These are phyloP conservation scores for Penicillium angulare DNA, from an alignment of 495 filamentous ascomycete species.

Conservation along the genomic window DNA sequence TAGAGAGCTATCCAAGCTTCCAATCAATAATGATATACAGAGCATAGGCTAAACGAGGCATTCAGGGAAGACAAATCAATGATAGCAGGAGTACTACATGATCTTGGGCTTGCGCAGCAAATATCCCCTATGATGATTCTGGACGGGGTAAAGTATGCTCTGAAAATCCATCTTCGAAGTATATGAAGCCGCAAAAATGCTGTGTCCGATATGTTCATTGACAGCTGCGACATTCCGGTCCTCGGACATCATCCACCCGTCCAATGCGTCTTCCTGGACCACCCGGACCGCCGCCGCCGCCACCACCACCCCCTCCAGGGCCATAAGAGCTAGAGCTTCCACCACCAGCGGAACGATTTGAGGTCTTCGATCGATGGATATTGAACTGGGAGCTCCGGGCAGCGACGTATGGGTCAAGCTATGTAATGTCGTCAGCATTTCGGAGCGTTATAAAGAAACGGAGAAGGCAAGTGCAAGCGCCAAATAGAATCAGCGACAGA, in stretches of 20 bases:
- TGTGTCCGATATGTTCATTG: slow-evolving; percentile 1
- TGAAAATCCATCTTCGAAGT: no score
- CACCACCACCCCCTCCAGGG: slow-evolving; percentile 30
- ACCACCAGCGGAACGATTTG: slow-evolving; percentile 22
- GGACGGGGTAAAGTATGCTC: no score
- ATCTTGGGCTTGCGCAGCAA: neutral
- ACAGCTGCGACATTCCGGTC: slow-evolving; percentile 39
- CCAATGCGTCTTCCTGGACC: slow-evolving; percentile 34
- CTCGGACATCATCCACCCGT: slow-evolving; percentile 42
- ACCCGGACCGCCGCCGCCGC: slow-evolving; percentile 25
- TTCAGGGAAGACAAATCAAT: no score
- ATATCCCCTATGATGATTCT: neutral
- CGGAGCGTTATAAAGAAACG: neutral
- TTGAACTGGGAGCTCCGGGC: slow-evolving; percentile 66
- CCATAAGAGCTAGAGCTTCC: slow-evolving; percentile 25
- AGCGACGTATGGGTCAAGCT: slow-evolving; percentile 66
- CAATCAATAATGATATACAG: neutral
- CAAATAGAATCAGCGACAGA: no score
- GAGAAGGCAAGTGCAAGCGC: no score
- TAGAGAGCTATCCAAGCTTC: neutral
- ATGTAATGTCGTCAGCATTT: slow-evolving; percentile 17
- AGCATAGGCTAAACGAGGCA: neutral
- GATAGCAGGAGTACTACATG: no score
- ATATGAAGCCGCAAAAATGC: no score
- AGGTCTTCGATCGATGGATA: slow-evolving; percentile 28